Evolutionary conservation across 2,329 filamentous ascomycete genomes (phyloP), one percentile per base, ranked within the genome.

Genomic region (Aureobasidium lini): DNA sequence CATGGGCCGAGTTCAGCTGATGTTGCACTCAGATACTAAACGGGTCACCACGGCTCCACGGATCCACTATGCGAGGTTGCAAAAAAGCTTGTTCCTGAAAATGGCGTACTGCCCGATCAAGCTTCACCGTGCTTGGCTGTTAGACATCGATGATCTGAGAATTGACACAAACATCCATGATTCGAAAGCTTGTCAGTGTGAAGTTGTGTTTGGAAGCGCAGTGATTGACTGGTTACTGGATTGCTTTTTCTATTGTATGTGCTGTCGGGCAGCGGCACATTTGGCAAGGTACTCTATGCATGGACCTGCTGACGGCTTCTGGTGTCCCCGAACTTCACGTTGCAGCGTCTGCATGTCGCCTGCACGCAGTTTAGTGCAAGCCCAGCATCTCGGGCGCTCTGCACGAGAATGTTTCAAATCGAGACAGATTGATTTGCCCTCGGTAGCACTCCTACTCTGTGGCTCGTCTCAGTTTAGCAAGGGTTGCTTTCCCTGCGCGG

Each of bases 401-500:
- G 39, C 37, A 37, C 50, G 4, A 42, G 34, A 4, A 13, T 43
- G 39, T 54, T 42, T 43, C 50, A 54, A 13, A 15, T 34, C 16
- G 28, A 13, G 15, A 42, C 18, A 37, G 31, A 23, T 36, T 16
- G n/a, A n/a, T 39, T 13, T 36, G 13, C 13, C 34, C 13, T 8
- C 8, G 8, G 34, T 36, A 13, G 13, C 34, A 36, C 13, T 36
- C 34, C 13, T 37, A 52, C 10, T 31, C 36, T 8, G 36, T 29
- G 8, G 36, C 37, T 18, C 50, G 50, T 56, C 40, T 56, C 23
- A 63, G 31, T 28, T 56, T 60, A 2, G 60, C 60, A 46, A 73
- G 48, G 28, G 68, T 71, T n/a, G 85, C 87, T 70, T 79, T 85
- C 4, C 86, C 86, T n/a, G 87, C 85, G 44, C 79, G 81, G 66